Conservation (phyloP, 805 yeast species). For the Sugiyamaella floridensis region DNA sequence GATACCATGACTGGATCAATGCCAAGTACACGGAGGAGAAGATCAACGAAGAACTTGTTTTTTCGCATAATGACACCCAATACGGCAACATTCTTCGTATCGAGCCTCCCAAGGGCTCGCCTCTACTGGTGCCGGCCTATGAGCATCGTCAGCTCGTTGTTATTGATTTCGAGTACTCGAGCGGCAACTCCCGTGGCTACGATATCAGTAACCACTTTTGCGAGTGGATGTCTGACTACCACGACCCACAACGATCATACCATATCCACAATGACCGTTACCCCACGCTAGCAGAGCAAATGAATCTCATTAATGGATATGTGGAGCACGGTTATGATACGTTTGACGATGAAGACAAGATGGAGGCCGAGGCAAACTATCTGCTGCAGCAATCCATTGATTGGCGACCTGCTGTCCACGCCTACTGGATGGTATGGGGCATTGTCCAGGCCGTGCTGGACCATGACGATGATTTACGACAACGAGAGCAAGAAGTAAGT, state of each 20-base stretch:
- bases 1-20: constrained; percentile 60
- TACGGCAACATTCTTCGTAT: constrained; percentile 83
- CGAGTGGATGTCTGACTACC: constrained; percentile 97
- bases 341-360: constrained; percentile 30
- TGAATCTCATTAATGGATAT: constrained; percentile 70
- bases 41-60: constrained; percentile 50
- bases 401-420: constrained; percentile 78
- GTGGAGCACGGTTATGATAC: constrained; percentile 42
- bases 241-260: constrained; percentile 50
- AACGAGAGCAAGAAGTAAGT: constrained; percentile 28
- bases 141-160: constrained; percentile 77
- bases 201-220: constrained; percentile 90
- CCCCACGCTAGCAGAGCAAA: constrained; percentile 63
- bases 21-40: constrained; percentile 38
- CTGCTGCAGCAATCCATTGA: constrained; percentile 57
- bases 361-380: constrained; percentile 42
- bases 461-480: constrained; percentile 36
- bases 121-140: constrained; percentile 40
- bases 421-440: constrained; percentile 91
- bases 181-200: constrained; percentile 80
- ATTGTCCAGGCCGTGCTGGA: constrained; percentile 63
- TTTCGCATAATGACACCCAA: constrained; percentile 95
- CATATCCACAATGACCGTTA: constrained; percentile 48
- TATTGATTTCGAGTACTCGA: constrained; percentile 94
- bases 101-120: constrained; percentile 43